phyloP scores from a whole-genome alignment of 495 filamentous ascomycete species.

The Penicillium silybi region DNA sequence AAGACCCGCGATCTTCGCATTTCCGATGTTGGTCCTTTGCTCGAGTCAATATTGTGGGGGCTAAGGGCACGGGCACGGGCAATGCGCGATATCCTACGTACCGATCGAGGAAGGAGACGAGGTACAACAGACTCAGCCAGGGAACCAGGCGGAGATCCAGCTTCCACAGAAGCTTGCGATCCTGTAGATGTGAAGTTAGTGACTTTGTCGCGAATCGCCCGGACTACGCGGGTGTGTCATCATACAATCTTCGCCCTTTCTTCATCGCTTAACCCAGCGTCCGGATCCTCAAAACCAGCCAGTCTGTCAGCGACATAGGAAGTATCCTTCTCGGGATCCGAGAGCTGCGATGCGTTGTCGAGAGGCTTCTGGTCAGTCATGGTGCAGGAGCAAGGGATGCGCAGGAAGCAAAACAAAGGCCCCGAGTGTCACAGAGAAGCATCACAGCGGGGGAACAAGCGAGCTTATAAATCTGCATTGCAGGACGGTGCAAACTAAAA shows the following conservation, averaged over 20 bases:
- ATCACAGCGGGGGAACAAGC: constrained; percentile 3
- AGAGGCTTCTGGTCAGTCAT: constrained; percentile 20
- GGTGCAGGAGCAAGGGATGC: background rate
- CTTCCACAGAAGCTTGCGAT: constrained; percentile 63
- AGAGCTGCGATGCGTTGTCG: background rate
- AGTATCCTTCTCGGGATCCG: constrained; percentile 23
- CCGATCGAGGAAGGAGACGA: constrained; percentile 80
- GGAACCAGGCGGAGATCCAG: constrained; percentile 70
- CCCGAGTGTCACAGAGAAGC: background rate
- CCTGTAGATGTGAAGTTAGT: constrained; percentile 38
- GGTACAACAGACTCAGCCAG: constrained; percentile 82
- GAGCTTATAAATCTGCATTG: constrained; percentile 13
- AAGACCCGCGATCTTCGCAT: constrained; percentile 79
- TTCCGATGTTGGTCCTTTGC: constrained; percentile 72
- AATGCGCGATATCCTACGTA: constrained; percentile 1
- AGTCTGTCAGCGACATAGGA: constrained; percentile 6
- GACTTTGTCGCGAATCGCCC: background rate
- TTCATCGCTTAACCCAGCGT: constrained; percentile 61
- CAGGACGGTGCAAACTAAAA: background rate
- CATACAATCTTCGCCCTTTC: constrained; percentile 66
- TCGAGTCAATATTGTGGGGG: constrained; percentile 9
- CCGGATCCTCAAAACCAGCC: constrained; percentile 53
- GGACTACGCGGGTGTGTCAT: background rate
- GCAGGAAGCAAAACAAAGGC: background rate
- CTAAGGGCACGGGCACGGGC: background rate